Percentiles rank a stretch among this genome's conserved stretches.
These are phyloP conservation scores for Pezicula rhizophila DNA, from an alignment of 2,329 filamentous ascomycete species.

Conservation along the genomic window DNA sequence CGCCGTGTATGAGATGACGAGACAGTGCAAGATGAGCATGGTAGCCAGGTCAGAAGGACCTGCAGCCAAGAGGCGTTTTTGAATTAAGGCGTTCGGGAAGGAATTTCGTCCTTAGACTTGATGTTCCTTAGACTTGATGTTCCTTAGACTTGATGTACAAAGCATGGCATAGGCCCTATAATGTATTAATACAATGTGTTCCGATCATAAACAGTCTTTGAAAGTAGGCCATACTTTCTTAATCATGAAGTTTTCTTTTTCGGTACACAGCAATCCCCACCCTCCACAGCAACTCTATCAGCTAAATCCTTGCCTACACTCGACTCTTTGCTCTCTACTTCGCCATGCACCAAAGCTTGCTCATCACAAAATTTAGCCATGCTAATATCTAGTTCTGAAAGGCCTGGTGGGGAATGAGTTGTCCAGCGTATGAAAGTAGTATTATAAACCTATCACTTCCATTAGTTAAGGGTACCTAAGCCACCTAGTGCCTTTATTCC, in stretches of 20 bases:
- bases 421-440: constrained; percentile 68
- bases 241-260: constrained; percentile 29
- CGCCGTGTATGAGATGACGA: constrained; percentile 1
- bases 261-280: constrained; percentile 49
- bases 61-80: not conserved
- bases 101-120: not conserved
- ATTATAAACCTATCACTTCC: constrained; percentile 54
- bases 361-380: constrained; percentile 59
- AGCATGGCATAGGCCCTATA: not conserved
- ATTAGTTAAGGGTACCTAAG: not conserved
- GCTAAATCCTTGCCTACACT: constrained; percentile 35
- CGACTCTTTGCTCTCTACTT: constrained; percentile 29
- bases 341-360: constrained; percentile 50
- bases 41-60: not conserved
- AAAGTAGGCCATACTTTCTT: not conserved
- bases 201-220: too few relatives aligned
- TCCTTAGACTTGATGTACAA: constrained; percentile 4
- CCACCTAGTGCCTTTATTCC: not conserved
- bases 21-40: not conserved
- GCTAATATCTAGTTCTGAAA: constrained; percentile 57
- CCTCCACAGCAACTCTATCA: constrained; percentile 37
- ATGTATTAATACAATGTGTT: not conserved
- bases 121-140: constrained; percentile 4
- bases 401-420: constrained; percentile 59
- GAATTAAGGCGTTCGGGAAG: constrained; percentile 5